Base-by-base conservation (phyloP, 2,329 filamentous ascomycete species). In the Colletotrichum sp. region DNA sequence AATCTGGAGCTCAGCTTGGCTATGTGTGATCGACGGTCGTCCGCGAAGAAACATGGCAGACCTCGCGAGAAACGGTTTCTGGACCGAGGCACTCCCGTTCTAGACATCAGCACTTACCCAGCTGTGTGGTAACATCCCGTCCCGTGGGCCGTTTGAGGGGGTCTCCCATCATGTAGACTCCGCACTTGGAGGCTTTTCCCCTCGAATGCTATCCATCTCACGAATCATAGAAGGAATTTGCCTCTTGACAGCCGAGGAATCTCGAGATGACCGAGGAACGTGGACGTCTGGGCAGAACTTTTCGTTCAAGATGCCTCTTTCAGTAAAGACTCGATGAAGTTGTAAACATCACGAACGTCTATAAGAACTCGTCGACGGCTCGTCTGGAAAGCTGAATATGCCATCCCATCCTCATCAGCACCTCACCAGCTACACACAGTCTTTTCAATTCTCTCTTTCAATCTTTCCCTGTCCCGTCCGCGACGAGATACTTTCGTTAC, bases 231-330 rank as follows among this genome's bases (percentile, higher is more conserved):
- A 64, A 27, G 13, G 22, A 39, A 27, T 64, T 64, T 64, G 13
- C 61, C 36, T 66, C 62, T 66, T n/a, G 36, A 66, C 25, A 58
- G 48, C 65, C 68, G 58, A 65, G 68, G 68, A 55, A 55, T 70
- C 18, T 28, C 27, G 58, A 48, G 32, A 39, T 22, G 36, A 16
- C 52, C 52, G 66, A 69, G 66, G 66, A 39, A 69, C 25, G 34
- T 28, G 8, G 10, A 36, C 25, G 18, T 28, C 39, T 36, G 68
- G 60, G 68, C 56, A 65, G 68, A 55, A 70, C 7, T 13, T 65
- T 64, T 66, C 69, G 69, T 66, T 22, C 48, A 48, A 48, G 2
- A 66, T 71, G 48, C 69, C 69, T 71, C 25, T 71, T 71, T 71
- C 34, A 66, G 69, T 32, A 66, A 52, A 66, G 69, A 34, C 18